A percentile compares a stretch with the other conserved stretches of the same genome.
phyloP scores from a whole-genome alignment of 2,329 filamentous ascomycete genomes.

The Cadophora sp. region DNA sequence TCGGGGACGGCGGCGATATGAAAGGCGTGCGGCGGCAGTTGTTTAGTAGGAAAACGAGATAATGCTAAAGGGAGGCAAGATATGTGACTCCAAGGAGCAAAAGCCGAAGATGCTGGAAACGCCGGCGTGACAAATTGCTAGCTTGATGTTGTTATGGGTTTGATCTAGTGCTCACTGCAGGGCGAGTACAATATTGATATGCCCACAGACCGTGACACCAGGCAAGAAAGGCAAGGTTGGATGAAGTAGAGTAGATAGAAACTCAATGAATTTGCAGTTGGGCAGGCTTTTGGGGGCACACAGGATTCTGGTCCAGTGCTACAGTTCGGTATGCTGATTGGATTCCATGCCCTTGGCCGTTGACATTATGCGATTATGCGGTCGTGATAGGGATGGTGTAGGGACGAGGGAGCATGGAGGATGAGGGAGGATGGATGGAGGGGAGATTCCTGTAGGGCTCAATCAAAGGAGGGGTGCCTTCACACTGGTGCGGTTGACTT shows the following conservation, averaged over 20 bases:
- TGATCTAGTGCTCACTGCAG: slow-evolving; percentile 4
- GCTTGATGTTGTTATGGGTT: slow-evolving; percentile 11
- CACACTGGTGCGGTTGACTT: not conserved
- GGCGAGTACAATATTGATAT: not conserved
- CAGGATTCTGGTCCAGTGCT: not conserved
- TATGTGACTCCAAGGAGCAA: slow-evolving; percentile 1
- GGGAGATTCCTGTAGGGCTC: slow-evolving; percentile 3
- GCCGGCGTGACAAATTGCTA: slow-evolving; percentile 33
- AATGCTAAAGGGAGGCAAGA: not conserved
- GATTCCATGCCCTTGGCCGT: not conserved
- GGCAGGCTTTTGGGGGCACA: not conserved
- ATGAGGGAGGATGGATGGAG: no score
- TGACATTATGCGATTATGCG: not conserved
- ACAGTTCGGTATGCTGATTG: not conserved
- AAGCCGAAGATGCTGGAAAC: slow-evolving; percentile 14
- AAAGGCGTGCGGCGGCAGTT: slow-evolving; percentile 1
- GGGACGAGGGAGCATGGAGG: no score
- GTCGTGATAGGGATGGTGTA: not conserved
- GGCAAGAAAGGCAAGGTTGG: not conserved
- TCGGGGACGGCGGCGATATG: not conserved
- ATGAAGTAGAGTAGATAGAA: not conserved
- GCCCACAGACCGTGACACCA: not conserved
- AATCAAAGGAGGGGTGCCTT: not conserved
- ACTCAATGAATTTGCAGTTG: not conserved
- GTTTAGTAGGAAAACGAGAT: not conserved